phyloP scores from a whole-genome alignment of 2,329 filamentous ascomycete species.

The Oidium heveae region DNA sequence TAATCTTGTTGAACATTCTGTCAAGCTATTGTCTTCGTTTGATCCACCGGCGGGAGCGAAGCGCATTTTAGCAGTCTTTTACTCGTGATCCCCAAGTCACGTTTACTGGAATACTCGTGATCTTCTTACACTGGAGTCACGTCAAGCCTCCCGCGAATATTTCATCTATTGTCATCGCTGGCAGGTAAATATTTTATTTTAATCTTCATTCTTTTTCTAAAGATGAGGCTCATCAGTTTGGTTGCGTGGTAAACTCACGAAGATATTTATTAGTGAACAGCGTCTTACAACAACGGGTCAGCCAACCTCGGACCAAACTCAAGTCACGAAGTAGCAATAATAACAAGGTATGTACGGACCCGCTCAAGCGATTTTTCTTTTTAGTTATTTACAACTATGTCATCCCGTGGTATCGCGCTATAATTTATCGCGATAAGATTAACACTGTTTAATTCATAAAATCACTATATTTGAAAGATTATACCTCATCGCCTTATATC shows the following conservation, averaged over 20 bases:
- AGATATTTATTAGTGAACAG: background rate
- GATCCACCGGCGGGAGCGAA: background rate
- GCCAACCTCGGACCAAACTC: no score
- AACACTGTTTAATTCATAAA: background rate
- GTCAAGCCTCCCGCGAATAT: background rate
- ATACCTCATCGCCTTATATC: no score
- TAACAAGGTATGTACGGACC: conserved; percentile 1
- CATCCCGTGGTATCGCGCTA: background rate
- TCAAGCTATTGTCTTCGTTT: background rate
- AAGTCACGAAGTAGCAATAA: conserved; percentile 1
- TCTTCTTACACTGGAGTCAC: background rate
- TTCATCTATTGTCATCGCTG: background rate
- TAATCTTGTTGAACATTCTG: background rate
- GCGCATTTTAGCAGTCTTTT: background rate
- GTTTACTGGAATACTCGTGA: conserved; percentile 1
- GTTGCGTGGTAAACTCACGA: background rate
- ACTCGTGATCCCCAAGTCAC: conserved; percentile 1
- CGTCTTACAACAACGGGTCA: background rate
- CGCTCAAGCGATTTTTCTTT: background rate
- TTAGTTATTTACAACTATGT: background rate
- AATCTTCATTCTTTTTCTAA: background rate
- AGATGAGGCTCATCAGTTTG: background rate
- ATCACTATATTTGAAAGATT: no score
- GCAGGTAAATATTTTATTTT: background rate
- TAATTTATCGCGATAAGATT: background rate